phyloP scores from a whole-genome alignment of 2,329 filamentous ascomycete genomes.

The Colletotrichum trifolii region DNA sequence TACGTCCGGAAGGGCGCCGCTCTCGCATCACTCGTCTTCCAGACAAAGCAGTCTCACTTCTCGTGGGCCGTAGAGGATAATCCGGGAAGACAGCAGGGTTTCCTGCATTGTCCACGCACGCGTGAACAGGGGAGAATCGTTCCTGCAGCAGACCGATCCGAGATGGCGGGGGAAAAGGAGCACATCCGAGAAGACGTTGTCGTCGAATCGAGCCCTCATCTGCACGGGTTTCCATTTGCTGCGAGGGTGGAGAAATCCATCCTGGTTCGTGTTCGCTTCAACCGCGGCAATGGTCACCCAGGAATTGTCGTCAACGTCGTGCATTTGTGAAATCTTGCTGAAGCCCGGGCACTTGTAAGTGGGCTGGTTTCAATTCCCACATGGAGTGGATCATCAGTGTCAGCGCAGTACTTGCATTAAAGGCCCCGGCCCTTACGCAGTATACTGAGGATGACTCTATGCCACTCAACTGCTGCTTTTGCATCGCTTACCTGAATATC shows the following conservation, averaged over 20 bases:
- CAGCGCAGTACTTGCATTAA: no score
- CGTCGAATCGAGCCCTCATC: background rate
- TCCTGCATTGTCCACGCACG: constrained; percentile 3
- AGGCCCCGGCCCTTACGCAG: no score
- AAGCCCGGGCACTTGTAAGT: no score
- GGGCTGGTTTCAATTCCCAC: rapidly evolving
- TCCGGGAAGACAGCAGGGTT: background rate
- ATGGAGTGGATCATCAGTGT: no score
- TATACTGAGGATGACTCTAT: no score
- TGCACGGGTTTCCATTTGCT: background rate
- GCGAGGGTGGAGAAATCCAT: constrained; percentile 5
- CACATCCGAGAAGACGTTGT: background rate
- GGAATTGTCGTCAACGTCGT: background rate
- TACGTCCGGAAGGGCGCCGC: background rate
- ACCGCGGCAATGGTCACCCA: background rate
- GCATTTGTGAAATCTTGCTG: background rate
- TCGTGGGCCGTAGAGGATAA: background rate
- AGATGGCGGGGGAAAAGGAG: background rate
- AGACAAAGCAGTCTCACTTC: background rate
- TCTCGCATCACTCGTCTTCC: background rate
- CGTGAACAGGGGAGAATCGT: background rate
- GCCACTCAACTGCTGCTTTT: no score
- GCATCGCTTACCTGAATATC: no score
- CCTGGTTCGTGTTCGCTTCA: background rate
- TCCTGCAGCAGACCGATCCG: background rate